Conservation (phyloP, 176 grass and related monocot species). For the Chloris gayana region DNA sequence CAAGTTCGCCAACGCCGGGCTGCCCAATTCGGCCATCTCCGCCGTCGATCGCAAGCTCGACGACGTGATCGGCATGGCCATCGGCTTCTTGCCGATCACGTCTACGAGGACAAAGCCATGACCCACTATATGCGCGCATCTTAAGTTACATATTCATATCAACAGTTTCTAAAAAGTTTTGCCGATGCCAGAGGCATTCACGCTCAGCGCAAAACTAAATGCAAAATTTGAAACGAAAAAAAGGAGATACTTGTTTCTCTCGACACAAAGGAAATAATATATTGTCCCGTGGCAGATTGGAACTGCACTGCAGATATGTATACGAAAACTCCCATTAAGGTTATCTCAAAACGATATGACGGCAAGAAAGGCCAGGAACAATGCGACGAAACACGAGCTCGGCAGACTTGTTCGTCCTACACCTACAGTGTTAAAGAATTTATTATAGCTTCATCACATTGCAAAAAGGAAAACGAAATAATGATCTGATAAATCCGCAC, state of each 20-base stretch:
- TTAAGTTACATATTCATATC: neutral
- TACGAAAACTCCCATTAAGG: neutral
- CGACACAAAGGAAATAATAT: neutral
- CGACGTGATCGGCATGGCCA: neutral
- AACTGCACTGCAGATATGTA: neutral
- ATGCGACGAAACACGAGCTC: neutral
- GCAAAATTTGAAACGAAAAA: neutral
- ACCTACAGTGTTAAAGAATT: neutral
- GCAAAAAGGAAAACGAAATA: neutral
- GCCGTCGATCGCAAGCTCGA: neutral
- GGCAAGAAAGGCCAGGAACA: constrained; percentile 1
- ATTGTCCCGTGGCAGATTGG: neutral
- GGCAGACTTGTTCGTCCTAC: constrained; percentile 4
- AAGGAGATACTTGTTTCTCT: neutral
- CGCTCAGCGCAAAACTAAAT: neutral
- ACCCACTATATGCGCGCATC: neutral
- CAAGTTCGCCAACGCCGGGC: neutral
- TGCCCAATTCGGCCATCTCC: neutral
- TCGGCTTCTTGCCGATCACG: neutral
- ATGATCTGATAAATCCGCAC: neutral
- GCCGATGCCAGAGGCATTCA: no score
- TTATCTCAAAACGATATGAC: constrained; percentile 1
- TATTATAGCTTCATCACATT: neutral
- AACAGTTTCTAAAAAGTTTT: neutral
- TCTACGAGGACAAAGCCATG: neutral